phyloP scores from a whole-genome alignment of 768 basidiomycete species.

The Pholiota molesta region DNA sequence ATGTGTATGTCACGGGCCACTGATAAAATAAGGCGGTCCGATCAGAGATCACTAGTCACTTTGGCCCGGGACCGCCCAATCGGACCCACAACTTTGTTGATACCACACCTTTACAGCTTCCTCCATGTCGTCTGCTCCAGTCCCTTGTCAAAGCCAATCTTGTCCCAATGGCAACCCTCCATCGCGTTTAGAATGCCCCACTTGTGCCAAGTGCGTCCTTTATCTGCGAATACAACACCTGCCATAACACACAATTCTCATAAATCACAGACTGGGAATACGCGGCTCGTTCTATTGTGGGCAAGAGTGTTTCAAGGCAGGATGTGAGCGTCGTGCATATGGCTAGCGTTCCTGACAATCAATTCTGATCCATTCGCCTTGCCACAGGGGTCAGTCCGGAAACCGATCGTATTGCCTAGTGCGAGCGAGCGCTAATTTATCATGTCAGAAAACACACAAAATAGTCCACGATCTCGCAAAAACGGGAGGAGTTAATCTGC shows the following conservation, averaged over 20 bases:
- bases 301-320: conserved; percentile 95
- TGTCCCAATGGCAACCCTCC: conserved; percentile 85
- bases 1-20: conserved; percentile 18
- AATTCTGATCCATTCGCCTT: conserved; percentile 14
- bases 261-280: conserved; percentile 65
- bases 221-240: neutral
- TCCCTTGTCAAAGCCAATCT: conserved; percentile 66
- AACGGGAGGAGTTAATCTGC: conserved; percentile 25
- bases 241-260: conserved; percentile 16
- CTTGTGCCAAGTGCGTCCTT: conserved; percentile 80
- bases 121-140: conserved; percentile 25
- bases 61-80: neutral
- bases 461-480: conserved; percentile 67
- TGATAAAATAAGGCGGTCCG: conserved; percentile 14
- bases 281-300: conserved; percentile 89
- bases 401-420: neutral
- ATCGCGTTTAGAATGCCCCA: conserved; percentile 89
- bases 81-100: conserved; percentile 20
- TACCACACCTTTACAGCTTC: conserved; percentile 10
- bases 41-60: neutral
- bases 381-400: conserved; percentile 37
- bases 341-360: conserved; percentile 15
- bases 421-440: conserved; percentile 8
- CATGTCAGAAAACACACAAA: conserved; percentile 79
- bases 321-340: conserved; percentile 62